These are phyloP conservation scores for Pestalotiopsis sp. DNA, from an alignment of 2,329 filamentous ascomycete species.

Conservation along the genomic window DNA sequence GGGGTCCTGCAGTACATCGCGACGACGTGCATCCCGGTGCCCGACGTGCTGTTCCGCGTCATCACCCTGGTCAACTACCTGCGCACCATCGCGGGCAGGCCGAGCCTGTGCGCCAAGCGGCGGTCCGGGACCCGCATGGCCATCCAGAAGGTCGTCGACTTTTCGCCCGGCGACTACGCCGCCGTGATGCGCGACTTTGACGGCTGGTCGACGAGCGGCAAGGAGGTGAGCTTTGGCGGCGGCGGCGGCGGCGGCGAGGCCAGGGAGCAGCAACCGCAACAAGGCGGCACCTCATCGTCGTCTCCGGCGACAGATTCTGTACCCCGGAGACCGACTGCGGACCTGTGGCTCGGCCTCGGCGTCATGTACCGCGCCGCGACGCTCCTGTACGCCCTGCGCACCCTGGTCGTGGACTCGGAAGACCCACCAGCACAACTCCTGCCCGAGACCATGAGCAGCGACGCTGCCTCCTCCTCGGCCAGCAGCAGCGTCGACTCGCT, in stretches of 20 bases:
- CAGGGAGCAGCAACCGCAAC: background rate
- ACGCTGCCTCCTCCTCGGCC: background rate
- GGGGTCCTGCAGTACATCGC: conserved; percentile 13
- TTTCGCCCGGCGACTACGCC: conserved; percentile 14
- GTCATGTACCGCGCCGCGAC: conserved; percentile 13
- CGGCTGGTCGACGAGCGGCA: conserved; percentile 15
- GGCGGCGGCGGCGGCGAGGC: too few species aligned
- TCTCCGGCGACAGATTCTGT: conserved; percentile 8
- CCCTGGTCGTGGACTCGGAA: conserved; percentile 13
- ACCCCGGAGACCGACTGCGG: background rate
- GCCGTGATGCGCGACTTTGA: conserved; percentile 15
- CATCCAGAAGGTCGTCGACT: conserved; percentile 13
- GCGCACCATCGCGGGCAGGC: conserved; percentile 5
- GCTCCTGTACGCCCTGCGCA: conserved; percentile 14
- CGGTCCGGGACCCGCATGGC: conserved; percentile 16
- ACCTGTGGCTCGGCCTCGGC: conserved; percentile 13
- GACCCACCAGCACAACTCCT: background rate
- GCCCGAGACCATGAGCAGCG: background rate
- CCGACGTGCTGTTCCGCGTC: conserved; percentile 16
- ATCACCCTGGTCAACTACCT: conserved; percentile 19
- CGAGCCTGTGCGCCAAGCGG: background rate
- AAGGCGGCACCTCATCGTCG: background rate
- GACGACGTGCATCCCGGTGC: conserved; percentile 15
- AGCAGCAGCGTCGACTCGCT: background rate
- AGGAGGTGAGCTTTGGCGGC: conserved; percentile 13